phyloP scores from a whole-genome alignment of 441 rosid species.

The Euphorbia celastroides region DNA sequence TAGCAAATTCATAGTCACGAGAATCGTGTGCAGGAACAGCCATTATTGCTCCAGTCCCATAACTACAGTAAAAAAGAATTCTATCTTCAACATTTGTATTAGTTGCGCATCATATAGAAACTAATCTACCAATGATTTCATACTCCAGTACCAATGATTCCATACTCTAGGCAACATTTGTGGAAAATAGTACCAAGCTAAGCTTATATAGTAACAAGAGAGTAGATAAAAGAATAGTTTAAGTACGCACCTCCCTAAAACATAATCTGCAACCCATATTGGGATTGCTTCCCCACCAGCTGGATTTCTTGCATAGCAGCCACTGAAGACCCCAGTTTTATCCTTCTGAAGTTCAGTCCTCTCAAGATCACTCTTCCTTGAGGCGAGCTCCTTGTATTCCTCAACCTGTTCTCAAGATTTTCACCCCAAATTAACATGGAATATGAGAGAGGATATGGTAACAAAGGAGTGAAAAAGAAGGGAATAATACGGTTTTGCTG shows the following conservation, averaged over 20 bases:
- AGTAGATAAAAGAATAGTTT: slow-evolving; percentile 7
- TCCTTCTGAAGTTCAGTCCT: slow-evolving; percentile 98
- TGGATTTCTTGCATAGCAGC: slow-evolving; percentile 80
- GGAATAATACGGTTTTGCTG: slow-evolving; percentile 39
- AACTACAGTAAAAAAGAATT: slow-evolving; percentile 44
- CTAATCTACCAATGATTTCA: slow-evolving; percentile 4
- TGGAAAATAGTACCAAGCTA: neutral
- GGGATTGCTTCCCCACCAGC: slow-evolving; percentile 86
- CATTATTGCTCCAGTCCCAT: slow-evolving; percentile 98
- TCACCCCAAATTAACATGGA: slow-evolving; percentile 10
- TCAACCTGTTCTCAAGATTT: slow-evolving; percentile 53
- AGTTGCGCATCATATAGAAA: neutral
- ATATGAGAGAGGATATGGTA: slow-evolving; percentile 6
- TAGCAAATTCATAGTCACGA: slow-evolving; percentile 84
- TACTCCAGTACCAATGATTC: neutral
- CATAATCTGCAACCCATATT: slow-evolving; percentile 97
- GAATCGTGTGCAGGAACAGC: slow-evolving; percentile 95
- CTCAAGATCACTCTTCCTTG: slow-evolving; percentile 85
- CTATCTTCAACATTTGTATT: slow-evolving; percentile 10
- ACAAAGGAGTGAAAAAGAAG: slow-evolving; percentile 2
- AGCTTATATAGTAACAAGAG: neutral
- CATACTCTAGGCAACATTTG: slow-evolving; percentile 8
- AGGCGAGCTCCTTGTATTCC: slow-evolving; percentile 72
- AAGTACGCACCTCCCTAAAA: slow-evolving; percentile 62
- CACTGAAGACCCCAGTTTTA: slow-evolving; percentile 85